Base-by-base conservation (phyloP, 2,329 filamentous ascomycete species). In the Aspergillus hiratsukae region DNA sequence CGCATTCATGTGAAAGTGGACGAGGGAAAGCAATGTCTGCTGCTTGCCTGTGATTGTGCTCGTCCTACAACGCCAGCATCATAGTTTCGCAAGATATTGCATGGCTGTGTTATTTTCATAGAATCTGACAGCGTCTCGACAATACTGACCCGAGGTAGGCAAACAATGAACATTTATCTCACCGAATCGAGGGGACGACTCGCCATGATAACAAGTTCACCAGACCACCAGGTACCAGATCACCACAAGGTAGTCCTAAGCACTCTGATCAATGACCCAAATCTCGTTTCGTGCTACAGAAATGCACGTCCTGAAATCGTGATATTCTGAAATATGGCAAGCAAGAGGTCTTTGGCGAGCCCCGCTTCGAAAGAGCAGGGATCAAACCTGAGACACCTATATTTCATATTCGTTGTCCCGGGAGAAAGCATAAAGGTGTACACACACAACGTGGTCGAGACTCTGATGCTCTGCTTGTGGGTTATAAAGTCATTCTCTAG, bases 1-100 rank as follows among this genome's bases (percentile, higher is more conserved):
- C 53, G 25, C 45, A 45, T 31, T 51, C 31, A 55, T 41, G 48
- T 53, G 41, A 45, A 45, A 45, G 41, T 45, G 40, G 40, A 43
- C 10, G 17, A 4, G 40, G 40, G n/a, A 43, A 35, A 14, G 31
- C 14, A 35, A 3, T 37, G 31, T 37, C 17, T 37, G 31, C 31
- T 37, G 31, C 31, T 37, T 37, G 14, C 31, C 14, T 37, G 31
- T 37, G 31, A 37, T 37, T 37, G 31, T 37, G 3, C 31, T 37
- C 31, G 31, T 37, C 31, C 31, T 5, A 37, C 14, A 6, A 37
- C 5, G 14, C 14, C 31, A 1, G 14, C 31, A 37, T 37, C 31
- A 37, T 17, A 5, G 7, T 37, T 37, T 37, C 5, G 31, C 31
- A 17, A 37, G 14, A 37, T 17, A 37, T 37, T 37, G 31, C 31